phyloP scores from a whole-genome alignment of 768 basidiomycete species.

The Ephemerocybe angulata region DNA sequence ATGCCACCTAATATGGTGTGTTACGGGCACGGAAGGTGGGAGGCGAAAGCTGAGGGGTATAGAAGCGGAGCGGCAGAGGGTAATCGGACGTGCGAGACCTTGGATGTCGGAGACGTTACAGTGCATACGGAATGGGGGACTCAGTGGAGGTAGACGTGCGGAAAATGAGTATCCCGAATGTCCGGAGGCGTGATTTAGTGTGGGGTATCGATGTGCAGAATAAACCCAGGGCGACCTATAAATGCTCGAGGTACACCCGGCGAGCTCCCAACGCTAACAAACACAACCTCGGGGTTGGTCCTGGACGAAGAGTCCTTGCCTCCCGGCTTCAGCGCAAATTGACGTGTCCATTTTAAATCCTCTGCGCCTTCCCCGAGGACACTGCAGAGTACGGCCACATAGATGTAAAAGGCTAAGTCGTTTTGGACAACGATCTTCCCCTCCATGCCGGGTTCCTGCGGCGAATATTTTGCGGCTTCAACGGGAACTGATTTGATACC shows the following conservation, averaged over 20 bases:
- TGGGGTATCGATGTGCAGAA: not conserved
- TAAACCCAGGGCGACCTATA: not conserved
- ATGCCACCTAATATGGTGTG: no score
- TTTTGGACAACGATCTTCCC: not conserved
- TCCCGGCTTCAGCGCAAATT: not conserved
- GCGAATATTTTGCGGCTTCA: not conserved
- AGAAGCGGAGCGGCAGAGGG: no score
- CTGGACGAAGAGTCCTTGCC: not conserved
- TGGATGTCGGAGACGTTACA: no score
- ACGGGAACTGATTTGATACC: not conserved
- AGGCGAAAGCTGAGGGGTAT: no score
- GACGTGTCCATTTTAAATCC: not conserved
- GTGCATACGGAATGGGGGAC: no score
- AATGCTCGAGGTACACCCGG: not conserved
- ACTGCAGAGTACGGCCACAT: not conserved
- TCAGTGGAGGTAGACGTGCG: no score
- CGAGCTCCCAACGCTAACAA: not conserved
- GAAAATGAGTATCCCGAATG: no score
- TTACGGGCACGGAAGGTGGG: no score
- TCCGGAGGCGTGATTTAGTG: no score
- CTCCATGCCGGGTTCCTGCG: not conserved
- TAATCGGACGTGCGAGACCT: no score
- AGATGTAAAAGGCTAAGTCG: not conserved
- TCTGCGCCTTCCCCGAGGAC: not conserved
- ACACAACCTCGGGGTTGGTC: not conserved